These are phyloP conservation scores for Macrolepiota albuminosa DNA, from an alignment of 768 basidiomycete genomes.

Conservation along the genomic window DNA sequence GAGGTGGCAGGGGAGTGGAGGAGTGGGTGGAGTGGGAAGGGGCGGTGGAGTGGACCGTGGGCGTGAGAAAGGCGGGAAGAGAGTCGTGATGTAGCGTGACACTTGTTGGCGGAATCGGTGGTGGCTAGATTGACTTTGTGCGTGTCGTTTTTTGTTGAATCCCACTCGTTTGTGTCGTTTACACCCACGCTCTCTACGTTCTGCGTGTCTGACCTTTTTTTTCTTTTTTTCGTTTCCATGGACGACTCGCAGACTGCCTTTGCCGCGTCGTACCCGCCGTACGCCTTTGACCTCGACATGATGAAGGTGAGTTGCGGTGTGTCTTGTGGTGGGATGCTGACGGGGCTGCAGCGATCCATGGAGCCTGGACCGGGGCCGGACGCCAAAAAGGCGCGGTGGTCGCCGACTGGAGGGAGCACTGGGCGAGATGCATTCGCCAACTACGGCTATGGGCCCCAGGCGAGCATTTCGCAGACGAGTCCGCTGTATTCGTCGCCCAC, in stretches of 20 bases:
- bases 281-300: conserved; percentile 85
- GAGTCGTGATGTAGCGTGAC: too few species aligned
- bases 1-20: too few species aligned
- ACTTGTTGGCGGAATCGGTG: neutral
- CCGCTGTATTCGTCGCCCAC: conserved; percentile 73
- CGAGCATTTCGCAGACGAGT: conserved; percentile 47
- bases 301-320: conserved; percentile 61
- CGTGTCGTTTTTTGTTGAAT: too few species aligned
- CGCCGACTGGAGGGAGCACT: conserved; percentile 24
- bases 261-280: conserved; percentile 62
- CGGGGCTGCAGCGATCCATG: conserved; percentile 73
- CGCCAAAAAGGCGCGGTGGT: conserved; percentile 89
- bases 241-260: conserved; percentile 74
- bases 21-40: too few species aligned
- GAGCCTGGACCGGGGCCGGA: conserved; percentile 79
- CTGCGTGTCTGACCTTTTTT: conserved; percentile 19
- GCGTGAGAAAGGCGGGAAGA: conserved; percentile 8
- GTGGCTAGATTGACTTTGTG: too few species aligned
- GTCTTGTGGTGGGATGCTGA: neutral
- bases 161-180: too few species aligned
- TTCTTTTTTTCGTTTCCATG: conserved; percentile 43
- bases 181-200: too few species aligned
- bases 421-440: conserved; percentile 72
- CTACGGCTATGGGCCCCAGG: conserved; percentile 82
- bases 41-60: conserved; percentile 12